Percentiles rank a stretch among this genome's conserved stretches.
These are phyloP conservation scores for Hanseniaspora occidentalis DNA, from an alignment of 805 yeast species.

Conservation along the genomic window DNA sequence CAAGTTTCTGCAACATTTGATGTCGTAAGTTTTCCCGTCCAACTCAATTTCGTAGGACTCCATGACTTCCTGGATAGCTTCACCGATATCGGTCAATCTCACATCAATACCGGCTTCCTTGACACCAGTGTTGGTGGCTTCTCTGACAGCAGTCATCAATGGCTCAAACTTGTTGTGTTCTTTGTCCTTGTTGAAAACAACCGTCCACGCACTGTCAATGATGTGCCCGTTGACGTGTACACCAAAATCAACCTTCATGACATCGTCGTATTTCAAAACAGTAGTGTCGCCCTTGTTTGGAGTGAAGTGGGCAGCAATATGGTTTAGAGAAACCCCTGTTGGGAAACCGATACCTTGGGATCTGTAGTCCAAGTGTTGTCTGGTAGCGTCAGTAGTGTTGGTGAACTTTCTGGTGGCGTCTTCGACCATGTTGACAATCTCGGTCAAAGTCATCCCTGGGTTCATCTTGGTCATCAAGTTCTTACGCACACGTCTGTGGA, in stretches of 20 bases:
- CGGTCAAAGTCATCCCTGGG: conserved; percentile 89
- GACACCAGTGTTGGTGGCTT: conserved; percentile 89
- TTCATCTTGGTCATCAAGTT: conserved; percentile 60
- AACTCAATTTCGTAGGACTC: conserved; percentile 89
- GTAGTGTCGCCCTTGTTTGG: conserved; percentile 92
- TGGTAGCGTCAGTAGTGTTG: conserved; percentile 44
- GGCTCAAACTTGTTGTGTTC: conserved; percentile 64
- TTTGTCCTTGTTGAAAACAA: conserved; percentile 38
- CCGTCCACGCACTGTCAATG: conserved; percentile 90
- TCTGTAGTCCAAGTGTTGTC: conserved; percentile 27
- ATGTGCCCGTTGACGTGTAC: conserved; percentile 92
- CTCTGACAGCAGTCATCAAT: conserved; percentile 73
- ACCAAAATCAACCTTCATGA: conserved; percentile 93
- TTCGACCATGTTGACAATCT: conserved; percentile 83
- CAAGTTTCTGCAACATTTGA: conserved; percentile 82
- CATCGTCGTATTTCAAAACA: conserved; percentile 73
- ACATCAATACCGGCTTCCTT: conserved; percentile 93
- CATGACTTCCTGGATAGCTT: conserved; percentile 93
- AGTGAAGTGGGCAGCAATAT: conserved; percentile 95
- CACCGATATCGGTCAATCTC: conserved; percentile 89
- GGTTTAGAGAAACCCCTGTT: conserved; percentile 88
- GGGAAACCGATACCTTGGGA: conserved; percentile 94
- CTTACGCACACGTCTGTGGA: conserved; percentile 82
- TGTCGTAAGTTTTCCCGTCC: conserved; percentile 72
- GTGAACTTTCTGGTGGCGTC: conserved; percentile 67